Base-by-base conservation (phyloP, 192 early-diverging fungal species). In the Entrophospora sp. region DNA sequence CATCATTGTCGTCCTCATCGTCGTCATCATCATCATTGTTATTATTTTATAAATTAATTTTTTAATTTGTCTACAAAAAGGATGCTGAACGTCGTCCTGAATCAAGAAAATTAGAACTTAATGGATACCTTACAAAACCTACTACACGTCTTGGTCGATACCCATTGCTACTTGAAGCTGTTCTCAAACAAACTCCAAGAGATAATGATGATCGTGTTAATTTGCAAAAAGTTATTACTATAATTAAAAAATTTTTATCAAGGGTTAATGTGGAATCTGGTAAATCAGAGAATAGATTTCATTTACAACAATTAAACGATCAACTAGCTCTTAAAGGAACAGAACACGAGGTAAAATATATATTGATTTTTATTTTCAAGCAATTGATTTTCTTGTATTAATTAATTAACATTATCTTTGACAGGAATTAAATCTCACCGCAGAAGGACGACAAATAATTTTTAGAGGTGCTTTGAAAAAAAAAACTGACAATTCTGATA, bases 111-210 rank as follows among this genome's bases (percentile, higher is more conserved):
- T 74, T 96, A 35, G 85, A 89, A 48, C 71, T 94, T 24, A 87
- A 93, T 76, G 89, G 88, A 58, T 96, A 95, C 74, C 69, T 96
- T 56, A 88, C 85, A 1, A 83, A 91, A 14, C 95, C 95, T 12
- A 89, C 90, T 0, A 89, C 92, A 13, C 84, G 92, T n/a, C 66
- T 96, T 57, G 93, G 89, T 12, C 79, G 91, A 55, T 98, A 95
- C 62, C 87, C 86, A 22, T 75, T 98, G 30, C 73, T 98, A 30
- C 75, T 98, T 22, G 78, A 82, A 38, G 90, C 85, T 4, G 84
- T 93, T 48, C 75, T 94, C 9, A 90, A 96, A 66, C 78, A 88
- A 59, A 91, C 93, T n/a, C 86, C 89, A 3, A 79, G 82, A 28
- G 84, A 84, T 35, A 86, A 92, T 59, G 87, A 92, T 3, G 95